Conservation (phyloP, 768 basidiomycete genomes). For the Rhodocollybia butyracea region DNA sequence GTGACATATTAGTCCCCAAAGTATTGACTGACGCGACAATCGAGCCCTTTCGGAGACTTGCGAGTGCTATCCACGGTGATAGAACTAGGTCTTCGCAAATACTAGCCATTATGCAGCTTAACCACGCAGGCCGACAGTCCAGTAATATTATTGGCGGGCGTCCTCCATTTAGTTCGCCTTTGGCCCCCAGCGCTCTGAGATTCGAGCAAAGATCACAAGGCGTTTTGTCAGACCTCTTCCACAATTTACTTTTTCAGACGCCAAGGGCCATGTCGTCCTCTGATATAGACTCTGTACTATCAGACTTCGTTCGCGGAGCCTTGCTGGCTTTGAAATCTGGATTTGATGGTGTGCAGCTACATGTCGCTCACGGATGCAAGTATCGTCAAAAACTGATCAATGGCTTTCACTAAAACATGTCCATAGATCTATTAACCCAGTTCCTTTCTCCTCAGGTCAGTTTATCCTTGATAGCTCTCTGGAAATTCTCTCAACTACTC, state of each 20-base stretch:
- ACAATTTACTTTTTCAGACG: conserved; percentile 55
- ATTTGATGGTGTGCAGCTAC: conserved; percentile 86
- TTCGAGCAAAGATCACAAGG: conserved; percentile 30
- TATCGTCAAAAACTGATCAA: conserved; percentile 14
- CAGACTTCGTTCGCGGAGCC: conserved; percentile 67
- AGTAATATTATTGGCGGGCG: conserved; percentile 69
- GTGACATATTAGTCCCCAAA: conserved; percentile 63
- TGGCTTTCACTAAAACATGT: background rate
- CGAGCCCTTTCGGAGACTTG: conserved; percentile 47
- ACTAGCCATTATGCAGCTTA: conserved; percentile 79
- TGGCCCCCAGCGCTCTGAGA: conserved; percentile 68
- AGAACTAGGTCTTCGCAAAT: conserved; percentile 19
- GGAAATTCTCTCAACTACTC: background rate
- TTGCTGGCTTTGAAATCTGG: conserved; percentile 59
- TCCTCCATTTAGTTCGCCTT: conserved; percentile 51
- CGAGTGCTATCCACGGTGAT: conserved; percentile 42
- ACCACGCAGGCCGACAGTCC: conserved; percentile 82
- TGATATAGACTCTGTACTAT: conserved; percentile 62
- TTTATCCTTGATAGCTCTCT: background rate
- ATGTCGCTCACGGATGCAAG: conserved; percentile 85
- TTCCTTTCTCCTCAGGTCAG: conserved; percentile 72
- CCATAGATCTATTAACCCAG: conserved; percentile 70
- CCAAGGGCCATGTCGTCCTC: conserved; percentile 54
- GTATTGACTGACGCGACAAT: conserved; percentile 39
- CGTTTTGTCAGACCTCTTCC: conserved; percentile 34